Conservation (phyloP, 2,329 filamentous ascomycete genomes). For the Leptosphaerulina australis region DNA sequence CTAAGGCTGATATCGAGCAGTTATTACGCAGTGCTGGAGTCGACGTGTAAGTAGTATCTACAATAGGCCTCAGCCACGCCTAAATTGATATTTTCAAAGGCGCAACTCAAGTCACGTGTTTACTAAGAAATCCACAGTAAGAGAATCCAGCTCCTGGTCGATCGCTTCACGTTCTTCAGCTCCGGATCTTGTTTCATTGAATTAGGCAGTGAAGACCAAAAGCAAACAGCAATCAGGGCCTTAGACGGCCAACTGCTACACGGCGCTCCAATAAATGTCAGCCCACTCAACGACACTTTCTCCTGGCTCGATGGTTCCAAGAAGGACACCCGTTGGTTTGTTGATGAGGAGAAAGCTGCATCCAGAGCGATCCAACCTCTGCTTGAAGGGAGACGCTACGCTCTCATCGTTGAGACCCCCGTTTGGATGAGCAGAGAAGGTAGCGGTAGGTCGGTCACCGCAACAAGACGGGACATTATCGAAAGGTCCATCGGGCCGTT, state of each 20-base stretch:
- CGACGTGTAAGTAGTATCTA: conserved; percentile 25
- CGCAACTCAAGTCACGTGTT: conserved; percentile 8
- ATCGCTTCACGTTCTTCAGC: conserved; percentile 30
- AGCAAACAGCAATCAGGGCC: conserved; percentile 14
- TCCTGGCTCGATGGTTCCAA: conserved; percentile 10
- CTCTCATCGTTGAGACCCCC: conserved; percentile 25
- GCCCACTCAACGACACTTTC: conserved; percentile 15
- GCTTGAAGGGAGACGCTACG: conserved; percentile 29
- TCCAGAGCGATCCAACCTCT: conserved; percentile 20
- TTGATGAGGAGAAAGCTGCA: conserved; percentile 11
- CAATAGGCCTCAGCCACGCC: not conserved
- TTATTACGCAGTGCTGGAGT: conserved; percentile 24
- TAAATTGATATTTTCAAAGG: not conserved
- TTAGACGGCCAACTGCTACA: conserved; percentile 8
- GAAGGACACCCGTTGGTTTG: conserved; percentile 6
- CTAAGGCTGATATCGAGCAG: conserved; percentile 20
- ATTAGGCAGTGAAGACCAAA: conserved; percentile 26
- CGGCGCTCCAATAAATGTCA: not conserved
- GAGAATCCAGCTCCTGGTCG: conserved; percentile 23
- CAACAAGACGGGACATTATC: conserved; percentile 12
- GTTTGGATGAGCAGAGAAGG: conserved; percentile 20
- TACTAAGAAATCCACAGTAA: conserved; percentile 16
- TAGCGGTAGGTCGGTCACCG: not conserved
- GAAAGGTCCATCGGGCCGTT: conserved; percentile 20
- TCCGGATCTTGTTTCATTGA: conserved; percentile 24